Evolutionary conservation across 2,329 filamentous ascomycete species (phyloP).

Genomic region (Teratosphaeria nubilosa): DNA sequence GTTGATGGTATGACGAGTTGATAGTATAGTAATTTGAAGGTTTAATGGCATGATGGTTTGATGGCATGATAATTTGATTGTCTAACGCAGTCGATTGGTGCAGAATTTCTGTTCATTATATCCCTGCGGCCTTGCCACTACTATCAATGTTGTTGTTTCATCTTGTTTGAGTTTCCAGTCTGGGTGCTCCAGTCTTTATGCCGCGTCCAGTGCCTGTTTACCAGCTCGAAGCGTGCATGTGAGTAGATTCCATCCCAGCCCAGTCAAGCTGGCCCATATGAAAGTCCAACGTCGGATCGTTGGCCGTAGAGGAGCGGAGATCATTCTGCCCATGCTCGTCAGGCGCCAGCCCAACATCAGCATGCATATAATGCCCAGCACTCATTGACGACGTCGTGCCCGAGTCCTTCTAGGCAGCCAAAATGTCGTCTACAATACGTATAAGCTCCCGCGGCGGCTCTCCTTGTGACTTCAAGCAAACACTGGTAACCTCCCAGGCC

Average conservation of each 20-base stretch:
- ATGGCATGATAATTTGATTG: too few species aligned
- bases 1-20: too few species aligned
- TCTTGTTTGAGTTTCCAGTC: too few species aligned
- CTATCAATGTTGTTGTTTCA: too few species aligned
- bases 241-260: not conserved
- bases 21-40: too few species aligned
- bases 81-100: too few species aligned
- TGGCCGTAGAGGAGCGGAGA: not conserved
- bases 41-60: too few species aligned
- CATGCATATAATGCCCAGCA: not conserved
- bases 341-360: not conserved
- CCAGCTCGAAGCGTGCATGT: not conserved
- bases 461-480: not conserved
- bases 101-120: too few species aligned
- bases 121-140: too few species aligned
- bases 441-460: not conserved
- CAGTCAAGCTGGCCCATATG: not conserved
- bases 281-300: not conserved
- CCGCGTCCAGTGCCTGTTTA: too few species aligned
- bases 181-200: too few species aligned
- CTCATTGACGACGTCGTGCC: not conserved
- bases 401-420: not conserved
- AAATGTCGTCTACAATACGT: not conserved
- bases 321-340: not conserved
- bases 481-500: constrained; percentile 46